Evolutionary conservation across 371 early-diverging fungal genomes (phyloP).

Genomic region (Batkoa obscura): DNA sequence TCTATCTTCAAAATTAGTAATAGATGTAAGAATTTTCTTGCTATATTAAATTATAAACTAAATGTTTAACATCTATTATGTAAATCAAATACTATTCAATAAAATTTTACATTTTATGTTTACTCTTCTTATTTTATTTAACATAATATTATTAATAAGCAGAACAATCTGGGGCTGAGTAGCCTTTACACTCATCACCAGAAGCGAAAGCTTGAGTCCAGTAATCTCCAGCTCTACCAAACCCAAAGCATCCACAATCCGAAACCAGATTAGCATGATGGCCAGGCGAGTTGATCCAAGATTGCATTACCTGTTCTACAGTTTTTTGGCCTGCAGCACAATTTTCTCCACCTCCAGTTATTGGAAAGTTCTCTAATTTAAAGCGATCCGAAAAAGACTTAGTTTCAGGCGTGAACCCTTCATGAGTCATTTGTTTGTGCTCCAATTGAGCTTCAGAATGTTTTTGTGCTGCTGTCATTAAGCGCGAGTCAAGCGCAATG

Average conservation of each 20-base stretch:
- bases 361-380: background rate
- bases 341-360: background rate
- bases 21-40: no score
- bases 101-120: no score
- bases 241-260: background rate
- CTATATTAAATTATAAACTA: no score
- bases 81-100: no score
- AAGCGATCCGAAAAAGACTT: background rate
- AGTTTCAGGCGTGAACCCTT: slow-evolving; percentile 1
- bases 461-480: background rate
- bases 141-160: no score
- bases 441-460: background rate
- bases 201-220: background rate
- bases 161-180: no score
- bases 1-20: no score
- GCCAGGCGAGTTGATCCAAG: slow-evolving; percentile 10
- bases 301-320: background rate
- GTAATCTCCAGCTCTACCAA: background rate
- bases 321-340: background rate
- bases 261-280: slow-evolving; percentile 9
- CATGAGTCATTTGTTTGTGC: background rate
- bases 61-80: no score
- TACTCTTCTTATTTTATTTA: no score
- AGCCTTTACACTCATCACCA: background rate
- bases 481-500: background rate